Conservation (phyloP, 2,329 filamentous ascomycete species). For the Diaporthe caulivora region DNA sequence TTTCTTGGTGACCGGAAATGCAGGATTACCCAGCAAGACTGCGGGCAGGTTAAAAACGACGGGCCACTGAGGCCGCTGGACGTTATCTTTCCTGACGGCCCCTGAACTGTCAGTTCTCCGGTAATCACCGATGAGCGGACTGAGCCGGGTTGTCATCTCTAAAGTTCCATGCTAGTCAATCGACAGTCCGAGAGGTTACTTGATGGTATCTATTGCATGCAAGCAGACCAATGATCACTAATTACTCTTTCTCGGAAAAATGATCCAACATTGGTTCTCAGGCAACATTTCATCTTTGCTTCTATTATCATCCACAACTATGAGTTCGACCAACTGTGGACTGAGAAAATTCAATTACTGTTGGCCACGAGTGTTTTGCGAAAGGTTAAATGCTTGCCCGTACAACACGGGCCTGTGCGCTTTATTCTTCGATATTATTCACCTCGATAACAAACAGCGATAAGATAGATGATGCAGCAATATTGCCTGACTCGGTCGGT, state of each 20-base stretch:
- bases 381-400: not conserved
- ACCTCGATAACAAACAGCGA: slow-evolving; percentile 3
- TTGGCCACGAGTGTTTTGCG: not conserved
- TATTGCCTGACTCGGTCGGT: slow-evolving; percentile 21
- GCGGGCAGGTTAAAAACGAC: not conserved
- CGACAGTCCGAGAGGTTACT: not conserved
- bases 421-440: slow-evolving; percentile 29
- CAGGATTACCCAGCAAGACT: slow-evolving; percentile 17
- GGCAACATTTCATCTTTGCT: too few relatives aligned
- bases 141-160: slow-evolving; percentile 8
- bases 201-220: not conserved
- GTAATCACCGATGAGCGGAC: slow-evolving; percentile 22
- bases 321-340: not conserved
- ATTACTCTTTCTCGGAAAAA: not conserved
- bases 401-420: not conserved
- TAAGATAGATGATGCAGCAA: slow-evolving; percentile 28
- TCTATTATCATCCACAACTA: too few relatives aligned
- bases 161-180: not conserved
- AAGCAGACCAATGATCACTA: not conserved
- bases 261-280: not conserved
- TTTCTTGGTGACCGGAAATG: slow-evolving; percentile 11
- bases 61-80: slow-evolving; percentile 17
- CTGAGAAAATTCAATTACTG: too few relatives aligned
- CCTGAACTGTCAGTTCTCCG: not conserved
- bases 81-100: slow-evolving; percentile 26